Base-by-base conservation (phyloP, 108 stramenopile genomes). In the Aurantiochytrium sp. region DNA sequence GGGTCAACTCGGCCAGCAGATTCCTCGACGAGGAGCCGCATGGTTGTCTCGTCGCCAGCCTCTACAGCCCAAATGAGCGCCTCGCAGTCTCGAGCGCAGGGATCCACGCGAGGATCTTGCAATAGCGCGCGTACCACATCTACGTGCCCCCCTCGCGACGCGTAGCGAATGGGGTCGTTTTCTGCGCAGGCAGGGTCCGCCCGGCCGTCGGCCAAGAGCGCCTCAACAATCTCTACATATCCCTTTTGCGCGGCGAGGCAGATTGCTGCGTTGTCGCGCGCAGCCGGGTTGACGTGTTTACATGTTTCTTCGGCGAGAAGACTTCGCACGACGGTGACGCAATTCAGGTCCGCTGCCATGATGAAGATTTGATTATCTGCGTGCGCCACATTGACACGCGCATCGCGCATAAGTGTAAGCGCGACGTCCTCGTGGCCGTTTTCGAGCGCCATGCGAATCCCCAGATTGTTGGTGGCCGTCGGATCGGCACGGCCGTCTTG, bases 181-280 rank as follows among this genome's bases (percentile, higher is more conserved):
- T 53, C 16, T 12, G 14, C 45, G 28, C 76, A 47, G 49, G 23
- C 25, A 8, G 45, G 49, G 12, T 53, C 49, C 28, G 45, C 45
- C 49, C 51, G 6, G 49, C 51, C 76, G 28, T 47, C 45, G 51
- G 45, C 76, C 76, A 83, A 47, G 10, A 83, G 49, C 4, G 28
- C n/a, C 23, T 83, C 4, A 1, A 83, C 76, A 12, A 23, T 45
- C 28, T 83, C 51, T 21, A 2, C 3, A 35, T 83, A 45, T 55
- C 76, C 76, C 1, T 83, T 83, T 35, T 83, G 76, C 49, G 76
- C 76, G n/a, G 76, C 76, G n/a, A 47, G 28, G n/a, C 76, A 53
- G n/a, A 83, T 47, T 12, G 76, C 76, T 12, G 76, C 76, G 28
- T 53, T 53, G 51, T 35, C 51, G n/a, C 45, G 19, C 51, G 23